These are phyloP conservation scores for Pisolithus marmoratus DNA, from an alignment of 768 basidiomycete genomes.

Conservation along the genomic window DNA sequence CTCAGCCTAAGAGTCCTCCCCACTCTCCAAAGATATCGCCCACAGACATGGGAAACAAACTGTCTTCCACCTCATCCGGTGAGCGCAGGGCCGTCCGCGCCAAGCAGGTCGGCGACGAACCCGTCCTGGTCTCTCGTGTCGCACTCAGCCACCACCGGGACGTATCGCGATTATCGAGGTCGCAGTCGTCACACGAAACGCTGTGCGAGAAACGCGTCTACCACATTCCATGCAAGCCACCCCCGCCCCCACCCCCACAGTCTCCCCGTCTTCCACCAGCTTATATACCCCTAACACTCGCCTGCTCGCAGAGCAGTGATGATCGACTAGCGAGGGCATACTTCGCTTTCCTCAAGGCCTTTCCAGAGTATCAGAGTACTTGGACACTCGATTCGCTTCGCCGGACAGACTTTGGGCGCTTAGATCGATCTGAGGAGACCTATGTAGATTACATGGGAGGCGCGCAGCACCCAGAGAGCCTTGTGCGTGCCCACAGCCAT, in stretches of 20 bases:
- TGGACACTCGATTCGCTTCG: conserved; percentile 69
- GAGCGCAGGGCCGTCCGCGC: conserved; percentile 4
- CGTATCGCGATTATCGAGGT: conserved; percentile 31
- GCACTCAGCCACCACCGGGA: conserved; percentile 35
- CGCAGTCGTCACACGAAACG: conserved; percentile 36
- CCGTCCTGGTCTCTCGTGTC: conserved; percentile 27
- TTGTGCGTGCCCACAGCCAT: conserved; percentile 63
- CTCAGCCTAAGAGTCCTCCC: neutral
- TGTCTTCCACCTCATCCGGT: conserved; percentile 17
- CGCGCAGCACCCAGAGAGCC: conserved; percentile 71
- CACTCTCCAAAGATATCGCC: neutral
- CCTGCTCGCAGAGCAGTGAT: conserved; percentile 25
- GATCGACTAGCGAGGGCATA: conserved; percentile 35
- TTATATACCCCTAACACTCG: conserved; percentile 24
- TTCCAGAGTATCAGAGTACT: conserved; percentile 57
- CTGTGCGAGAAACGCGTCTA: conserved; percentile 25
- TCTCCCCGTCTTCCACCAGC: conserved; percentile 1
- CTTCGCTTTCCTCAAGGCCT: conserved; percentile 38
- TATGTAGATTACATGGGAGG: conserved; percentile 89
- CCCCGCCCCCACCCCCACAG: neutral
- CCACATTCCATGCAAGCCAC: conserved; percentile 1
- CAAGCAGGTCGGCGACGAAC: conserved; percentile 2
- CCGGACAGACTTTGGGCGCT: conserved; percentile 52
- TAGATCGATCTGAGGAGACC: conserved; percentile 60
- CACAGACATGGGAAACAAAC: conserved; percentile 26